Evolutionary conservation across 345 rosid genomes (phyloP), one percentile per base, ranked within the genome.

Genomic region (Barbarea vulgaris): DNA sequence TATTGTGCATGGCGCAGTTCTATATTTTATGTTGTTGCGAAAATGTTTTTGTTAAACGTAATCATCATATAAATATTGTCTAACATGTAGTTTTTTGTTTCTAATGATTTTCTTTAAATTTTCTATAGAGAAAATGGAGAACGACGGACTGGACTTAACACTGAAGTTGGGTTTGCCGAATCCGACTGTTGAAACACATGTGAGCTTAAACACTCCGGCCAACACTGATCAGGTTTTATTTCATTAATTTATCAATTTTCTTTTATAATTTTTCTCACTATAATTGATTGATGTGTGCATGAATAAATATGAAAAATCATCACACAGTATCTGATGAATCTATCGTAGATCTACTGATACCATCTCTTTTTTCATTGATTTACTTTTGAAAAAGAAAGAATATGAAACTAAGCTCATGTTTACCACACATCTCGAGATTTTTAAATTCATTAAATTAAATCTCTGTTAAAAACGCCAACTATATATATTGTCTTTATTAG

Each of bases 101-200:
- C n/a, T 4, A 17, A 33, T 24, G 37, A 27, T 64, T 64, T 63
- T 18, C 12, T 41, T 56, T 5, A 37, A 56, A 0, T n/a, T 24
- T 52, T 59, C 9, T 48, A 0, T 30, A 71, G 63, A 17, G 37
- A 44, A 64, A 65, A 77, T 71, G 76, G 62, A 50, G 68, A 42
- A 31, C 5, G 72, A 19, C 3, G 73, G 15, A 1, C 18, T 78
- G 74, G 81, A 78, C 57, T 72, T 78, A 51, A 78, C 81, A 72
- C 77, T 78, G 77, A 78, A 51, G 64, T 52, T 78, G 69, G 58
- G 74, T 72, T 58, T 66, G 64, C 74, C 81, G 11, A 25, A 10
- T 73, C 30, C 57, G n/a, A 73, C 28, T 52, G 65, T 67, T 72
- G 69, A 44, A 5, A 59, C 77, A 72, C 28, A 53, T 1, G 64